Base-by-base conservation (phyloP, 2,329 filamentous ascomycete genomes). In the Neophaeococcomyces mojaviensis region DNA sequence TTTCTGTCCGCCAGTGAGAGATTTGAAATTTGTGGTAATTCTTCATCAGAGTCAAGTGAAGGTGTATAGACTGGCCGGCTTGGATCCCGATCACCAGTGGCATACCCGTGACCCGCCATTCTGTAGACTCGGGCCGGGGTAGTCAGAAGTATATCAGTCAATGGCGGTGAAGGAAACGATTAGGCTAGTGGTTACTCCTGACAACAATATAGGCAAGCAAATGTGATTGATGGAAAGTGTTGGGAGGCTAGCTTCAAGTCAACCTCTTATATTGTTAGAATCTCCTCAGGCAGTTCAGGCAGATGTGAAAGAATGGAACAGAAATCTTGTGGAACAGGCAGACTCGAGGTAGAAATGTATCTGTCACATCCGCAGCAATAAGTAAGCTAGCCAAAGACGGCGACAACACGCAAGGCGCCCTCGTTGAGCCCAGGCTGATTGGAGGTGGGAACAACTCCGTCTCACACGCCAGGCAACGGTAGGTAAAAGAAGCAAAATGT, bases 281-380 rank as follows among this genome's bases (percentile, higher is more conserved):
- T 12, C n/a, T 18, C 12, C 19, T 22, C 20, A 37, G 34, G 20
- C 16, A 22, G 10, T 8, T 37, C 41, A 36, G 32, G 41, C 32
- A 36, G 30, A 33, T 19, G 31, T 18, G 16, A 24, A 42, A 42
- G 26, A 28, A 44, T 15, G 28, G 33, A 22, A 37, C 41, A 44
- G 41, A 44, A 44, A 18, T 26, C 18, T 34, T 4, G 30, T 34
- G 16, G 36, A 19, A 44, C 33, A 44, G 41, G 41, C 41, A 37
- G 41, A 44, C 41, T 44, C 41, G n/a, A 37, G 41, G 41, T 44
- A 44, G 33, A 44, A 44, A 37, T 44, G 19, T 37, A 16, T 36
- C 31, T 33, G n/a, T 3, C 8, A 15, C 15, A 16, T 40, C 12
- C n/a, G 19, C 18, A 36, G 15, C 13, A 18, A 35, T 18, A 16